These are phyloP conservation scores for Rubus idaeus DNA, from an alignment of 306 rosid genomes.

Conservation along the genomic window DNA sequence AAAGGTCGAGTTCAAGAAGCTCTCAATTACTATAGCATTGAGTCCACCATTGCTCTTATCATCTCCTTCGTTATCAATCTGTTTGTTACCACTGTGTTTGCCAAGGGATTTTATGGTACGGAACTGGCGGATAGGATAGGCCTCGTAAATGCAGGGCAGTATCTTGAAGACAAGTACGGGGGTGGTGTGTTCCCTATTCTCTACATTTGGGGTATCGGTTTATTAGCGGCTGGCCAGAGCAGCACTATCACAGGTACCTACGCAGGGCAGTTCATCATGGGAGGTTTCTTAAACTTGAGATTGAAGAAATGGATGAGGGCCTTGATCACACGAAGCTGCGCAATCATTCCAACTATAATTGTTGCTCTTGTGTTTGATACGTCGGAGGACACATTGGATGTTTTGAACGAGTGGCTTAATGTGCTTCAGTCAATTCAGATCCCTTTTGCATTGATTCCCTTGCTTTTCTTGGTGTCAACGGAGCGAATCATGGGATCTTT, in stretches of 20 bases:
- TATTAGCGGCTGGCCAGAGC: constrained; percentile 97
- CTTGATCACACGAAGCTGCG: constrained; percentile 81
- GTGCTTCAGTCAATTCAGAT: constrained; percentile 95
- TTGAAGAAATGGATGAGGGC: constrained; percentile 94
- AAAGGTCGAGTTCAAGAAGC: constrained; percentile 88
- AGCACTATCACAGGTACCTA: constrained; percentile 98
- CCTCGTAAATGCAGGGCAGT: constrained; percentile 86
- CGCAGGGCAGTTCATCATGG: constrained; percentile 99
- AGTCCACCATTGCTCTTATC: constrained; percentile 75
- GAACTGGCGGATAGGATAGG: constrained; percentile 72
- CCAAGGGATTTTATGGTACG: constrained; percentile 82
- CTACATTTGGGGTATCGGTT: constrained; percentile 91
- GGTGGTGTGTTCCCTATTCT: constrained; percentile 85
- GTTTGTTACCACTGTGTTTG: constrained; percentile 91
- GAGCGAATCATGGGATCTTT: constrained; percentile 92
- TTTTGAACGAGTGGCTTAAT: constrained; percentile 94
- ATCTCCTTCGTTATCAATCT: constrained; percentile 78
- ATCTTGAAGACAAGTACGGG: constrained; percentile 87
- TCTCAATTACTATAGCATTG: constrained; percentile 82
- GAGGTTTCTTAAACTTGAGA: constrained; percentile 82
- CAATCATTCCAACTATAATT: constrained; percentile 80
- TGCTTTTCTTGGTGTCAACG: constrained; percentile 87
- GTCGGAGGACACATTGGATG: constrained; percentile 66
- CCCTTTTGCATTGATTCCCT: constrained; percentile 95
- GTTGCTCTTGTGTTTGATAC: constrained; percentile 84